Evolutionary conservation across 2,329 filamentous ascomycete species (phyloP), one percentile per base, ranked within the genome.

Genomic region (Arthrinium phaeospermum): DNA sequence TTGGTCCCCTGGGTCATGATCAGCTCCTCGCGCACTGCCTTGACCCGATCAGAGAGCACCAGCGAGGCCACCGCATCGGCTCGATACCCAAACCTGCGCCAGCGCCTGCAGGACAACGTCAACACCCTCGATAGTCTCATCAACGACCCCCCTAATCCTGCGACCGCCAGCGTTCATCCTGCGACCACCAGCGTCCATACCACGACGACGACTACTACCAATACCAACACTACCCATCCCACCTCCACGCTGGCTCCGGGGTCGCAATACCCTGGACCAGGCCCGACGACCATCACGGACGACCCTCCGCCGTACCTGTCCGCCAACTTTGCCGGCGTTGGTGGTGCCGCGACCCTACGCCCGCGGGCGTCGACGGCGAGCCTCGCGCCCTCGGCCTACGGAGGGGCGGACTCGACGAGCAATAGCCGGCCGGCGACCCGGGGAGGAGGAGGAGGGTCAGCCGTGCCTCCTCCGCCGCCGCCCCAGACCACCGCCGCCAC

Each of bases 401-500:
- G 53, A 10, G 69, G 46, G 19, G n/a, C 49, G 19, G 37, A 53
- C 51, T 72, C 67, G 34, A 16, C 27, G 44, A 14, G 12, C 44
- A 61, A 49, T 27, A 61, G 57, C 41, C 71, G 71, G 13, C 68
- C 71, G 13, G 69, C 41, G 45, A 69, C 69, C 10, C 68, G 71
- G 44, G 57, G 51, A 64, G 71, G 51, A 64, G 71, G 51, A 64
- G 71, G 71, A 49, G 69, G 41, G 10, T 53, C 37, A n/a, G 68
- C 68, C 49, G 57, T 49, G 30, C 68, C 73, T 69, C 68, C 71
- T 72, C 67, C 70, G 45, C 72, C 71, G 74, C 72, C 61, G 70
- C 71, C 75, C 71, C 74, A 78, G 76, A 77, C 64, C n/a, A 49
- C 69, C 70, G 72, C 79, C 75, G 77, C 78, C 78, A 81, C 74